Base-by-base conservation (phyloP, 371 early-diverging fungal species). In the Paraphysoderma sedebokerense region DNA sequence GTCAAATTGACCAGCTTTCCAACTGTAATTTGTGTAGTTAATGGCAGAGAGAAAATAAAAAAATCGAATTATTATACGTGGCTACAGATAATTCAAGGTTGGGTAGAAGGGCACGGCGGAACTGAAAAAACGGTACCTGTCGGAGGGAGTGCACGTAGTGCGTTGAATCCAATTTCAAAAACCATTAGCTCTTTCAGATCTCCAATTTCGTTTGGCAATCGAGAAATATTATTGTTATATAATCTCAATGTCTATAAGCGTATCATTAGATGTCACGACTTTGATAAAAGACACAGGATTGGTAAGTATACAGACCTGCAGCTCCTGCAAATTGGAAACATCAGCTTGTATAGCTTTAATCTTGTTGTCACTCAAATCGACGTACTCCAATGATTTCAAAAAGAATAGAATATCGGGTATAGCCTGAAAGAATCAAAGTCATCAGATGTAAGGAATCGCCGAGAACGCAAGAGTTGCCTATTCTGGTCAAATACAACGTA, bases 301-400 rank as follows among this genome's bases (percentile, higher is more conserved):
- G n/a, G n/a, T n/a, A n/a, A n/a, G n/a, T n/a, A n/a, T n/a, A n/a
- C n/a, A n/a, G 46, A 65, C 66, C 52, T 41, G 46, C 5, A 66
- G 44, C 6, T 46, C 28, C 19, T 44, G 24, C 13, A 65, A 35
- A 11, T 36, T 24, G 0, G 48, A 44, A 17, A 67, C 54, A 11
- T 62, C 59, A 4, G 48, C 38, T 5, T 33, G 45, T 11, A 67
- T 28, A 2, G 23, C 27, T 32, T 46, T 47, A 47, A 67, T 61
- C 47, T 65, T 65, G 56, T 67, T 67, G 38, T 56, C 33, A 42
- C 50, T 46, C 20, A 62, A 19, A 27, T 54, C 38, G n/a, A 67
- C 46, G 4, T 19, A 44, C 22, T 56, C 38, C 5, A 68, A 52
- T 13, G 44, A 37, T 23, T 34, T 11, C 8, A 65, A 34, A 11